Evolutionary conservation across 805 yeast species (phyloP).

Genomic region (Starmerella riodocensis): DNA sequence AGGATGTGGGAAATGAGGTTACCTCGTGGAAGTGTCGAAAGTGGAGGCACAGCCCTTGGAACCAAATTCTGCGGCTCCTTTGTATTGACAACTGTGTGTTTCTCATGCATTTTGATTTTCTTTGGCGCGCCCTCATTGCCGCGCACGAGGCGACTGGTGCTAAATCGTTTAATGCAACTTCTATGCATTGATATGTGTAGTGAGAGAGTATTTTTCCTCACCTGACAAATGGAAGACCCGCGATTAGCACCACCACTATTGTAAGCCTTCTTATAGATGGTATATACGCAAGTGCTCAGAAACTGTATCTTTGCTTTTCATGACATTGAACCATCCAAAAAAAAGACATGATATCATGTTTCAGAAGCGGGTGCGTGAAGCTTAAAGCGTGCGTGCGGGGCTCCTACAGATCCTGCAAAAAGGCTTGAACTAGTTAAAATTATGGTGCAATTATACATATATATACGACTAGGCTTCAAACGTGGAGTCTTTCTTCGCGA

Average conservation of each 20-base stretch:
- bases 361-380: no score
- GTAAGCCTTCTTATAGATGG: no score
- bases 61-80: constrained; percentile 16
- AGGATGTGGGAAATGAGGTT: constrained; percentile 23
- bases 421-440: neutral
- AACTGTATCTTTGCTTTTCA: no score
- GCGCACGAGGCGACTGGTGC: constrained; percentile 4
- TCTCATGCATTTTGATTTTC: constrained; percentile 17
- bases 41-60: constrained; percentile 20
- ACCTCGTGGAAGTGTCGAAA: constrained; percentile 19
- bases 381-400: no score
- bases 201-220: no score
- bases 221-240: neutral
- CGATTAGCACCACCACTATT: no score
- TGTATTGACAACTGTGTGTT: constrained; percentile 22
- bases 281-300: no score
- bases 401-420: no score
- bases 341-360: no score
- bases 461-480: constrained; percentile 1
- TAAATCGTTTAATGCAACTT: constrained; percentile 1
- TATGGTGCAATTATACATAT: neutral
- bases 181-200: no score
- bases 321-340: no score
- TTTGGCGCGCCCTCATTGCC: constrained; percentile 2
- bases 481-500: constrained; percentile 35